Evolutionary conservation across 352 stramenopile genomes (phyloP).

Genomic region (Pythium oligandrum): DNA sequence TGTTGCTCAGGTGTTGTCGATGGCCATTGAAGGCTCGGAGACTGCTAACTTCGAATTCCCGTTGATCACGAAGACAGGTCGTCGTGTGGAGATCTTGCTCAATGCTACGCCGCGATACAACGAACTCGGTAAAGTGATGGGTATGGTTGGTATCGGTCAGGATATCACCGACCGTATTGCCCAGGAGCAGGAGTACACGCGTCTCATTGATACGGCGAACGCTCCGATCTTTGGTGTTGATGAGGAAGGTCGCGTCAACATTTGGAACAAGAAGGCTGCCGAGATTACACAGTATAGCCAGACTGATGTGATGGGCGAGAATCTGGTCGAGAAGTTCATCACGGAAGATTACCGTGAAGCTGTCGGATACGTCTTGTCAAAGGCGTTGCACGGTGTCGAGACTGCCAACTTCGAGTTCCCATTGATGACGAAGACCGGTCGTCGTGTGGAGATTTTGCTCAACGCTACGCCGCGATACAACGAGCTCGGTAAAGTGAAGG

Average conservation of each 20-base stretch:
- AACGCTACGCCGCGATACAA: constrained; percentile 45
- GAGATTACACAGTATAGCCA: constrained; percentile 84
- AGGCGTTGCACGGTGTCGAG: constrained; percentile 18
- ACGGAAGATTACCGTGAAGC: constrained; percentile 21
- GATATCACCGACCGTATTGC: constrained; percentile 19
- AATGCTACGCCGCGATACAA: no score
- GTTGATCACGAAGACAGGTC: no score
- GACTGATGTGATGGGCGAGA: constrained; percentile 75
- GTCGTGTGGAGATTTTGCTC: constrained; percentile 29
- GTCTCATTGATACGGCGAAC: constrained; percentile 85
- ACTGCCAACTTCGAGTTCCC: constrained; percentile 41
- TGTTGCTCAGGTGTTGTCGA: no score
- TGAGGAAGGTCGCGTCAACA: constrained; percentile 56
- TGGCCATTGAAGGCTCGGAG: no score
- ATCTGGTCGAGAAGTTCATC: constrained; percentile 73
- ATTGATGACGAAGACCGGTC: constrained; percentile 34
- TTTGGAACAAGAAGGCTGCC: constrained; percentile 85
- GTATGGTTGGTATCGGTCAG: no score
- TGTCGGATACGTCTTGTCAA: constrained; percentile 18
- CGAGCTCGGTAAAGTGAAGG: constrained; percentile 40
- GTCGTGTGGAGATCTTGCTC: no score
- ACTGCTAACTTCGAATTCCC: no score
- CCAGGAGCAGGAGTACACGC: constrained; percentile 74
- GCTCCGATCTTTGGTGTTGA: constrained; percentile 83
- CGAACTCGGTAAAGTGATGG: no score